phyloP scores from a whole-genome alignment of 208 protist genomes.

The Phytomonas sp. region DNA sequence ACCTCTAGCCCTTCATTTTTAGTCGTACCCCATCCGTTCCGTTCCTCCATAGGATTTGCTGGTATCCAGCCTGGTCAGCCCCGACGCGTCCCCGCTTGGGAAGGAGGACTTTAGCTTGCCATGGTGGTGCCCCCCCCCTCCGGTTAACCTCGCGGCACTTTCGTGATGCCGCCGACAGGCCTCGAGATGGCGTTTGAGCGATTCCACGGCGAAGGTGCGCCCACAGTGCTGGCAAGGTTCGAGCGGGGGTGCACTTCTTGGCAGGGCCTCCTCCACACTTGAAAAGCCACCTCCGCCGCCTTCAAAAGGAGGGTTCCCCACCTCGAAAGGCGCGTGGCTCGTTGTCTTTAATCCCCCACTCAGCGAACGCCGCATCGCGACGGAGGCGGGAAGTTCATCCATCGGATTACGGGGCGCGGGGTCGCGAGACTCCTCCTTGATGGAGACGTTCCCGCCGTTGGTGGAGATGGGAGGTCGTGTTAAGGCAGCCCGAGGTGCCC shows the following conservation, averaged over 20 bases:
- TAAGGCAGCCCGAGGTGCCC: background rate
- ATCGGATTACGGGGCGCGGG: background rate
- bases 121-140: too few species aligned
- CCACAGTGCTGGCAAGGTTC: constrained; percentile 65
- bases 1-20: background rate
- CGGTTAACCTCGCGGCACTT: constrained; percentile 2
- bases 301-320: constrained; percentile 8
- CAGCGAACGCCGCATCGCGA: constrained; percentile 11
- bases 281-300: constrained; percentile 10
- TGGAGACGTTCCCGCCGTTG: background rate
- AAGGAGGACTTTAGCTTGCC: background rate
- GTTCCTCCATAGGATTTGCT: background rate
- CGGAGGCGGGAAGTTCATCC: constrained; percentile 40
- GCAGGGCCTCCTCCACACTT: constrained; percentile 9
- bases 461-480: background rate
- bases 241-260: constrained; percentile 25
- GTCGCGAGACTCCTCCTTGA: background rate
- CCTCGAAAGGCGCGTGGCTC: background rate
- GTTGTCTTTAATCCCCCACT: background rate
- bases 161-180: constrained; percentile 31
- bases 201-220: constrained; percentile 49
- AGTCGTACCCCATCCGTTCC: background rate
- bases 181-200: constrained; percentile 41
- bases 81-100: constrained; percentile 2
- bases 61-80: background rate